Base-by-base conservation (phyloP, 2,329 filamentous ascomycete species). In the Botrytis elliptica region DNA sequence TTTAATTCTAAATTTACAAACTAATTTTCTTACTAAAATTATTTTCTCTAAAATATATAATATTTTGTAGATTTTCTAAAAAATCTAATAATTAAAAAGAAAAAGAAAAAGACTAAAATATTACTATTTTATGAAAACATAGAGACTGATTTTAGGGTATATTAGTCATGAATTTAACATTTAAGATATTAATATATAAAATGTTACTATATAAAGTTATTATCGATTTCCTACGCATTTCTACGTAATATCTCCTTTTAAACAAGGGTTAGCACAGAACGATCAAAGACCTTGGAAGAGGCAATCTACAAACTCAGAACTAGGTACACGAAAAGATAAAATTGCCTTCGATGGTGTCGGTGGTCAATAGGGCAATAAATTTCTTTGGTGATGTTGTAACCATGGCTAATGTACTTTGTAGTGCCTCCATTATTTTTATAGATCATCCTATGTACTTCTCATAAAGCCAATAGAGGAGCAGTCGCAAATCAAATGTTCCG, bases 281-380 rank as follows among this genome's bases (percentile, higher is more conserved):
- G 49, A 52, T 6, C 10, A 25, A n/a, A 52, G 25, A 25, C 4
- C 25, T n/a, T 52, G 25, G 10, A 14, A 14, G 25, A 52, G 1
- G 49, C 10, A 52, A 14, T 14, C 49, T 52, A n/a, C 25, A 52
- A 52, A 10, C 49, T 52, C 25, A n/a, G 49, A 52, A 10, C 9
- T 6, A n/a, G 4, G 1, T 14, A n/a, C 22, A 49, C 22, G 4
- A 22, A 25, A 25, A 12, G 3, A 25, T 4, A 14, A 4, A n/a
- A n/a, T 2, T 1, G 10, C 7, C 2, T 1, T 14, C 22, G 7
- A 22, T 46, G 10, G 49, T n/a, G 4, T n/a, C 10, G 49, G 4
- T n/a, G 22, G 49, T 14, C 22, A 52, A n/a, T 52, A 52, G 25
- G 10, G 10, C 25, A 14, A 52, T n/a, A 3, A 7, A 52, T 52